Evolutionary conservation across 2,329 filamentous ascomycete species (phyloP).

Genomic region (Chrysosporium keratinophilum): DNA sequence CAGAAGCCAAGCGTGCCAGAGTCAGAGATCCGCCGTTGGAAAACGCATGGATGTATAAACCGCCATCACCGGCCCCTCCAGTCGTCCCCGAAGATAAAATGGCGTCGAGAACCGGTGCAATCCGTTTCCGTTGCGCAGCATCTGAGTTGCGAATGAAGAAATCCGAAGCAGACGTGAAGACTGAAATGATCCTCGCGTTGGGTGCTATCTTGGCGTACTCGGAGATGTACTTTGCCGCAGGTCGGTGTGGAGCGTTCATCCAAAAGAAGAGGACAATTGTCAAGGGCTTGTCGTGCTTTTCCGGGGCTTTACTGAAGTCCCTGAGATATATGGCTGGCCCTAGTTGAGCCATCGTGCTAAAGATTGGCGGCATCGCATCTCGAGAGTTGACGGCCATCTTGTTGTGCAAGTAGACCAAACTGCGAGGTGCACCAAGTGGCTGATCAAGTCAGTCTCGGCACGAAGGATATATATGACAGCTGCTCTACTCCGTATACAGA

Average conservation of each 20-base stretch:
- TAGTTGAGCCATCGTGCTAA: slow-evolving; percentile 27
- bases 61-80: background rate
- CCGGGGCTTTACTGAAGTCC: slow-evolving; percentile 17
- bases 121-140: slow-evolving; percentile 21
- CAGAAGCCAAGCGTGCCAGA: slow-evolving; percentile 29
- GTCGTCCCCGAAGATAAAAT: slow-evolving; percentile 22
- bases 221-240: slow-evolving; percentile 40
- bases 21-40: slow-evolving; percentile 42
- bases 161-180: slow-evolving; percentile 29
- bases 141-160: slow-evolving; percentile 23
- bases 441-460: too few species aligned
- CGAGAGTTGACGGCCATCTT: background rate
- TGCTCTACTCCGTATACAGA: too few species aligned
- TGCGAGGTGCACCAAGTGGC: too few species aligned
- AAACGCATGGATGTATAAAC: slow-evolving; percentile 39
- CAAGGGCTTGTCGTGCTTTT: slow-evolving; percentile 14
- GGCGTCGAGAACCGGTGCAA: slow-evolving; percentile 29
- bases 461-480: too few species aligned
- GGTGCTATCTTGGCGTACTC: slow-evolving; percentile 38
- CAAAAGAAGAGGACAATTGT: slow-evolving; percentile 41
- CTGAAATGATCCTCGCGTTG: slow-evolving; percentile 34
- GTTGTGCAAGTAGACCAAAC: background rate
- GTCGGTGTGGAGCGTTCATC: slow-evolving; percentile 38
- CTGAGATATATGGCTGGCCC: slow-evolving; percentile 33
- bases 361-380: background rate